Base-by-base conservation (phyloP, 371 early-diverging fungal genomes). In the Circinella minor region DNA sequence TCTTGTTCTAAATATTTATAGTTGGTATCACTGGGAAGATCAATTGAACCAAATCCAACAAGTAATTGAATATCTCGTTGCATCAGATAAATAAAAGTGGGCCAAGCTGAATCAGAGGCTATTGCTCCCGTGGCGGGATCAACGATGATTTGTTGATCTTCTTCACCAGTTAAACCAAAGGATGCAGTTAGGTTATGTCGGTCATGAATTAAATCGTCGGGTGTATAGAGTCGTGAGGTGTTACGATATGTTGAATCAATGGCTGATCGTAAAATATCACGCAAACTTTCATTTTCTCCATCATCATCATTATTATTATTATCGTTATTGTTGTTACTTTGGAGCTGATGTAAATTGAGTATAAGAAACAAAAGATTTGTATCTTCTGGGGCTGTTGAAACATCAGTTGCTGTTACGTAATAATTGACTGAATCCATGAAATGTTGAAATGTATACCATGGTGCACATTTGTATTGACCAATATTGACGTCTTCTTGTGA, bases 1-100 rank as follows among this genome's bases (percentile, higher is more conserved):
- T 80, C 79, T 1, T 57, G 36, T 4, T 66, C n/a, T 1, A 73
- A 64, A 43, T 43, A 11, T 38, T 74, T 71, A 51, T 76, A 76
- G 20, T 61, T 66, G 13, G 61, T 57, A 13, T 20, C 18, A 27
- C 34, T 10, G 3, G 66, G 67, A 3, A 77, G 43, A 38, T 57
- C 34, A 37, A 61, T 66, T 5, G 61, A 48, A 4, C 83, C 83
- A 39, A 79, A 72, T 3, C 77, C 79, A 27, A 81, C 68, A n/a
- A 83, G 63, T 1, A 83, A 46, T 34, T 79, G 81, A 0, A 73
- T 69, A 13, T 67, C 51, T 3, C 69, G 55, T 48, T 74, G 46
- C 36, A 83, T 73, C 36, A 83, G 39, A 61, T 77, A 66, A 1
- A 72, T 36, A 77, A 78, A 80, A 8, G 68, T 69, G 17, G 82